Evolutionary conservation across 768 basidiomycete species (phyloP), one percentile per base, ranked within the genome.

Genomic region (Gloeostereum incarnatum): DNA sequence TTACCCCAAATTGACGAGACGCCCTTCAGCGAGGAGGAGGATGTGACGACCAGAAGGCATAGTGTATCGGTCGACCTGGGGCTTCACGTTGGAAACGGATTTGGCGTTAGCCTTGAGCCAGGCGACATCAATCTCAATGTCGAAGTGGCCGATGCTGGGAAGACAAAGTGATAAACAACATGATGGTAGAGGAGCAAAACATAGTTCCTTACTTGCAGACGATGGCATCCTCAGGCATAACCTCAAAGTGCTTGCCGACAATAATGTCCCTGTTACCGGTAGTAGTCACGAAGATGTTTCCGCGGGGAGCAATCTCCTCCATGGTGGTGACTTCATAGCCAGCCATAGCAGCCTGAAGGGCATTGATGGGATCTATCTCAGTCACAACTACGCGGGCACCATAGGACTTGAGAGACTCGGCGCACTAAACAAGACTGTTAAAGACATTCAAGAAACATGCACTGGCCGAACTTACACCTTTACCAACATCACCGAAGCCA

Each of bases 281-380:
- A 53, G 93, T 96, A 51, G 96, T 98, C 45, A 99, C 91, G 51
- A 99, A 96, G 56, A 99, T 60, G 64, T 98, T 97, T 45, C 75
- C 59, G 24, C 85, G 80, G 42, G 77, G 71, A 31, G 94, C 96
- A 47, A 89, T 91, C 25, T 96, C 92, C 55, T 99, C 94, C 93
- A 99, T 97, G 39, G 93, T 97, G 42, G 83, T 84, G 43, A 99
- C 94, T 63, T 99, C 94, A 60, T 92, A 99, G 41, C 96, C 96
- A 54, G 91, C 92, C 96, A 99, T 99, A 39, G 93, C 94, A 50
- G 96, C 96, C 62, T 99, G 96, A 43, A 99, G 84, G 35, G 94
- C 96, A 61, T 99, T 99, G 81, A 99, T 99, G 47, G 96, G 96
- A 66, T 99, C 96, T 58, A 99, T 96, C 63, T 99, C 96, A 46